Evolutionary conservation across 2,329 filamentous ascomycete species (phyloP).

Genomic region (Neonectria ditissima): DNA sequence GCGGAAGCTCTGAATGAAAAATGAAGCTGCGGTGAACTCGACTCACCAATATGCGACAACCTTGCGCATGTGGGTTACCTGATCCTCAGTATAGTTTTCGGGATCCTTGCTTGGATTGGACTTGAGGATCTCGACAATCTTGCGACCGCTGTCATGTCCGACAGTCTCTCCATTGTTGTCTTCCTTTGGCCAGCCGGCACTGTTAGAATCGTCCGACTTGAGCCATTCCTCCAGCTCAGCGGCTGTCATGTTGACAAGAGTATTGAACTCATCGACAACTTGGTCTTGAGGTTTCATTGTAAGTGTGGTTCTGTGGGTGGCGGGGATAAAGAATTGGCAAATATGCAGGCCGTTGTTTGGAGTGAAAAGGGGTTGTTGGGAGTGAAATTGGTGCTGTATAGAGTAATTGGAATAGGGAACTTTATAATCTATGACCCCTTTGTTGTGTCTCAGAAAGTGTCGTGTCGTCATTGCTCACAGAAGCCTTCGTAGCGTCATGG

Average conservation of each 20-base stretch:
- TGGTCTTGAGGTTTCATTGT: slow-evolving; percentile 46
- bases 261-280: slow-evolving; percentile 69
- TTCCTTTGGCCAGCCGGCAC: slow-evolving; percentile 70
- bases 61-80: slow-evolving; percentile 69
- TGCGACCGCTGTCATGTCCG: slow-evolving; percentile 72
- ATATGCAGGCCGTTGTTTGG: background rate
- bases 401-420: background rate
- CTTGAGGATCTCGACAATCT: slow-evolving; percentile 72
- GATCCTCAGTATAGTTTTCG: slow-evolving; percentile 66
- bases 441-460: background rate
- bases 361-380: too few relatives aligned
- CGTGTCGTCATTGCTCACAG: background rate
- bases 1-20: background rate
- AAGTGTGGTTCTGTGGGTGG: background rate
- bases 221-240: slow-evolving; percentile 72
- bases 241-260: slow-evolving; percentile 74
- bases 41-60: slow-evolving; percentile 70
- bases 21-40: background rate
- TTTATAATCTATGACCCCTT: background rate
- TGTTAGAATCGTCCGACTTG: slow-evolving; percentile 66
- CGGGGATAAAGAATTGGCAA: background rate
- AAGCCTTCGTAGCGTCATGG: background rate
- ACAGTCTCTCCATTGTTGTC: slow-evolving; percentile 70
- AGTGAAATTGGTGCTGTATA: too few relatives aligned
- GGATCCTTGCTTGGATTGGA: slow-evolving; percentile 70